Base-by-base conservation (phyloP, 2,329 filamentous ascomycete genomes). In the Penicillium concentricum region DNA sequence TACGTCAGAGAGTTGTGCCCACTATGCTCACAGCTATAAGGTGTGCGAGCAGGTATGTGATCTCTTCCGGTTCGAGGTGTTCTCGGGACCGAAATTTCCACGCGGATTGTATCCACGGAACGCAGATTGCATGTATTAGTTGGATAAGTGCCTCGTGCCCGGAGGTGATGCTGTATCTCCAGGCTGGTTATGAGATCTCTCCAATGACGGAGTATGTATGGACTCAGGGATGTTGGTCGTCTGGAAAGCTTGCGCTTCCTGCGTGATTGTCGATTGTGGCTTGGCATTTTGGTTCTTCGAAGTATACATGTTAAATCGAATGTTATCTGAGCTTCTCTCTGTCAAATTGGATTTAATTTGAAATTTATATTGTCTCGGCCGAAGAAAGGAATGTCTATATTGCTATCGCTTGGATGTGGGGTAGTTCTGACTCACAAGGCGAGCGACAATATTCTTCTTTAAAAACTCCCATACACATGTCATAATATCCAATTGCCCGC, bases 121-220 rank as follows among this genome's bases (percentile, higher is more conserved):
- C 56, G 18, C 47, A 58, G 38, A 30, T 56, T 16, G 43, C 56
- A 1, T 38, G 47, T 7, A 39, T 61, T 6, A 53, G 45, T n/a
- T 61, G 56, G 58, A 32, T 49, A 2, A 41, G 32, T 42, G 28
- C 28, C 2, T 13, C 28, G n/a, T 38, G 30, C 7, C 43, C 49
- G 0, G 44, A 56, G n/a, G 28, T 56, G 1, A 41, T 56, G 0
- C n/a, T 61, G 5, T 61, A 61, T 20, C 54, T 58, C 30, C 56
- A 61, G 50, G 52, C 48, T 13, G 58, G 56, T 5, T 44, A 46
- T 24, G 38, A 51, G 13, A 48, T 57, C 12, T 54, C 45, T 7
- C 57, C 53, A 0, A 44, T 59, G n/a, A 51, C 53, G 6, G 59
- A 57, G 39, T 57, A 47, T 51, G n/a, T 48, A 13, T 57, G 44